Evolutionary conservation across 352 stramenopile genomes (phyloP), one percentile per base, ranked within the genome.

Genomic region (Globisporangium middletonii): DNA sequence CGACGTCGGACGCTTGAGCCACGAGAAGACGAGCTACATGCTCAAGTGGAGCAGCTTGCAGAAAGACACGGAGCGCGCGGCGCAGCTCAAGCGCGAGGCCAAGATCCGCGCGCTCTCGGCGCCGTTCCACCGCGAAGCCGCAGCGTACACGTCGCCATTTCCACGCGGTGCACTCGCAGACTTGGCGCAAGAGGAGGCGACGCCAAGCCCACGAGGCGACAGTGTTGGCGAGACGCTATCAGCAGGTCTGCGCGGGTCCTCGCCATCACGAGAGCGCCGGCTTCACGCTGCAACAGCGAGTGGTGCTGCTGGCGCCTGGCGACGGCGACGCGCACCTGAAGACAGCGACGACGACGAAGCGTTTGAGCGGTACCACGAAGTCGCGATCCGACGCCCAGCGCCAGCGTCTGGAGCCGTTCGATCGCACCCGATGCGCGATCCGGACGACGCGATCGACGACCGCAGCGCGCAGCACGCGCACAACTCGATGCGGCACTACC

Each of bases 51-150:
- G 60, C 12, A 67, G 62, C n/a, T 58, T 75, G 28, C 68, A 77
- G 11, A 77, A 77, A 53, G 65, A 80, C 8, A 72, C 68, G 19
- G 69, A 88, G 41, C 52, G n/a, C 1, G 47, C 52, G n/a, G 64
- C 74, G 1, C 68, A 77, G 18, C 68, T 65, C 18, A 63, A 65
- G 51, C 71, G 77, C 1, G 70, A 84, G 47, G 74, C 71, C 16
- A 85, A 84, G 61, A 62, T 83, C 15, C 75, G 70, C 28, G 61
- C 69, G 2, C 55, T 89, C 4, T 86, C 77, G 6, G 71, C 73
- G 16, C 68, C 68, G 3, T 73, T 74, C 27, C 66, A 62, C 3
- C 59, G 73, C 4, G 45, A 15, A 30, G 35, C 56, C 27, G 26
- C 60, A 35, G 44, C 52, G 26, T 30, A 54, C 18, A 35, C 41